Evolutionary conservation across 2,329 filamentous ascomycete species (phyloP), one percentile per base, ranked within the genome.

Genomic region (Colletotrichum lentis): DNA sequence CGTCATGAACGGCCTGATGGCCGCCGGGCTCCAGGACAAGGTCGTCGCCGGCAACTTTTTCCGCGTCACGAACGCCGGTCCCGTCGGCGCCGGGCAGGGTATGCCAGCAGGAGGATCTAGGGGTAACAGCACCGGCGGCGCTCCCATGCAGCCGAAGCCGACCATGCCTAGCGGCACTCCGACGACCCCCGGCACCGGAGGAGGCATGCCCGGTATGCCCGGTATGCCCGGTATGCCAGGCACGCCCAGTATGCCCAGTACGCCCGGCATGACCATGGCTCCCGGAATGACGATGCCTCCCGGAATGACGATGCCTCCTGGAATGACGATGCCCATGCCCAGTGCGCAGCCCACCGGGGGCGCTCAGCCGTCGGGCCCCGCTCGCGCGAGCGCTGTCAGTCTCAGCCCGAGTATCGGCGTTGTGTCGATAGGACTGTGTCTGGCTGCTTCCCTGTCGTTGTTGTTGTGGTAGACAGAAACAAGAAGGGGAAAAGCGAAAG

Each of bases 11-110:
- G 74, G 76, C 18, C 75, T 81, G 55, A 70, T 68, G 47, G 64
- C 73, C 14, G 77, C 77, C 16, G 75, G 75, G 16, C 73, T 81
- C 43, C 62, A 70, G 47, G 71, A 69, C 58, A 72, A 72, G 54
- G 75, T 80, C 2, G 76, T 80, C 5, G 79, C 78, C 0, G 79
- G 77, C 18, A 79, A 79, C 62, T 81, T 74, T 64, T 81, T 75
- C 71, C 79, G 77, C 68, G 79, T 80, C 39, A 77, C 78, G 6
- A 80, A 80, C 70, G 68, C 76, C 8, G 77, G 69, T 6, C 69
- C 69, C 43, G 57, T 70, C 10, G 59, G 67, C 27, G 67, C 62
- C 22, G 69, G 69, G 4, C 47, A 62, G 55, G 68, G 69, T 3
- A 50, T 43, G 24, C 63, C 63, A 20, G 46, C 27, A 3, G 59